Conservation (phyloP, 1,284 basidiomycete species). For the Cryptococcus sp. region DNA sequence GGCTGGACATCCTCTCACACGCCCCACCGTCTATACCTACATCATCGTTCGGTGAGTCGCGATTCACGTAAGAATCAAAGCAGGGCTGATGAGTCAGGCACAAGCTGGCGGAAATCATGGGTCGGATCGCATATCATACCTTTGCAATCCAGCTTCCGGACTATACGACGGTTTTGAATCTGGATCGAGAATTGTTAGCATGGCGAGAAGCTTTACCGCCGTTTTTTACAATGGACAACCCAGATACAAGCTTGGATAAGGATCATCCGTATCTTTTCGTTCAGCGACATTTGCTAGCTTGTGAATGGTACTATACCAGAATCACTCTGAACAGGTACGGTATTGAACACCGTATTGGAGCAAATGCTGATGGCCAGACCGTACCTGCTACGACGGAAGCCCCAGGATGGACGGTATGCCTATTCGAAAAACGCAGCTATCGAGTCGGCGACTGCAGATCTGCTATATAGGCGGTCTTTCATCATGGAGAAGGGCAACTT, state of each 20-base stretch:
- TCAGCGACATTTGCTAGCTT: slow-evolving; percentile 44
- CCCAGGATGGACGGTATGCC: slow-evolving; percentile 45
- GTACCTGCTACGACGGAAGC: slow-evolving; percentile 47
- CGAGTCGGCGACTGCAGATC: slow-evolving; percentile 48
- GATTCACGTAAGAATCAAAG: background rate
- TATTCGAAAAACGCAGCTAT: slow-evolving; percentile 50
- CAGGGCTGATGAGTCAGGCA: slow-evolving; percentile 26
- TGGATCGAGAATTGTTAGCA: slow-evolving; percentile 48
- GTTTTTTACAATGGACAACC: slow-evolving; percentile 43
- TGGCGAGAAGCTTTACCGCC: slow-evolving; percentile 45
- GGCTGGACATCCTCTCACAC: slow-evolving; percentile 45
- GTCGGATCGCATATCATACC: slow-evolving; percentile 48
- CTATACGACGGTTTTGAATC: slow-evolving; percentile 47
- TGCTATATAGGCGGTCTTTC: slow-evolving; percentile 46
- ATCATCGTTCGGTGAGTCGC: slow-evolving; percentile 41
- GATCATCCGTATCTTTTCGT: slow-evolving; percentile 46
- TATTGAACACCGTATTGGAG: background rate
- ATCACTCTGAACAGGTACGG: slow-evolving; percentile 43
- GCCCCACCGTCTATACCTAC: slow-evolving; percentile 49
- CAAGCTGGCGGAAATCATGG: slow-evolving; percentile 48
- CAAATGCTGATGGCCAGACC: slow-evolving; percentile 22
- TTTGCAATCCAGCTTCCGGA: slow-evolving; percentile 50
- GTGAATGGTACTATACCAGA: slow-evolving; percentile 46
- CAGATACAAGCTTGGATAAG: slow-evolving; percentile 41
- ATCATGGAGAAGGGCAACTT: slow-evolving; percentile 49